Percentiles rank a stretch among this genome's conserved stretches.
Evolutionary conservation across 2,329 filamentous ascomycete species (phyloP).

Genomic region (Calcarisporium arbuscula): DNA sequence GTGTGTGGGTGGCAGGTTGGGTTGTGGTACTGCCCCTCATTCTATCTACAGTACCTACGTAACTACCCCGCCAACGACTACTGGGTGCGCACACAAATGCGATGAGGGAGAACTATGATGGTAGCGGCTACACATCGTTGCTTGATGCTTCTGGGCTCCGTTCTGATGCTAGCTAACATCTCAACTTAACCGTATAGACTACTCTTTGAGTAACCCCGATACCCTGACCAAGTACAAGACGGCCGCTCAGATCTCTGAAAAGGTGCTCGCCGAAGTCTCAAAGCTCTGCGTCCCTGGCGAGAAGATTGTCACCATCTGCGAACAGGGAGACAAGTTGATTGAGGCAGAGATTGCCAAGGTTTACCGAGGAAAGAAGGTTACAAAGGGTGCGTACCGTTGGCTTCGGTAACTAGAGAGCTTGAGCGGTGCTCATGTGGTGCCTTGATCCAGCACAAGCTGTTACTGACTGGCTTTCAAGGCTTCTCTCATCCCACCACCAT

Average conservation of each 20-base stretch:
- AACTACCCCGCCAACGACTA: conserved; percentile 12
- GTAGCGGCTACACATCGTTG: no score
- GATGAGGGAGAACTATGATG: no score
- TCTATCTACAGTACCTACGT: conserved; percentile 11
- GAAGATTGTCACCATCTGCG: conserved; percentile 91
- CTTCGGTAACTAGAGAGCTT: not conserved
- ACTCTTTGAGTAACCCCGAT: conserved; percentile 84
- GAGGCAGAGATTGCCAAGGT: conserved; percentile 93
- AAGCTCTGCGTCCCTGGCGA: conserved; percentile 71
- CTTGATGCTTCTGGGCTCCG: no score
- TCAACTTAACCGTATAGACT: conserved; percentile 67
- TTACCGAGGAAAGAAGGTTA: conserved; percentile 96
- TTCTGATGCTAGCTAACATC: no score
- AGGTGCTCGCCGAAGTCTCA: conserved; percentile 81
- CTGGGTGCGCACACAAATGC: conserved; percentile 6
- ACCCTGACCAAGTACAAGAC: conserved; percentile 99
- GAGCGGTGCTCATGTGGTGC: not conserved
- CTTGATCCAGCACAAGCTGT: conserved; percentile 1
- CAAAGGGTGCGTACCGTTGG: conserved; percentile 76
- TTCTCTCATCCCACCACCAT: conserved; percentile 92
- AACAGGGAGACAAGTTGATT: conserved; percentile 90
- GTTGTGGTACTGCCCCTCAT: conserved; percentile 17
- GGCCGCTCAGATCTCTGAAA: conserved; percentile 89
- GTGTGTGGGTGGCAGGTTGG: no score
- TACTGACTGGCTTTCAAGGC: conserved; percentile 41